A percentile compares a stretch with the other conserved stretches of the same genome.
phyloP scores from a whole-genome alignment of 768 basidiomycete genomes.

The Hypholoma sublateritium region DNA sequence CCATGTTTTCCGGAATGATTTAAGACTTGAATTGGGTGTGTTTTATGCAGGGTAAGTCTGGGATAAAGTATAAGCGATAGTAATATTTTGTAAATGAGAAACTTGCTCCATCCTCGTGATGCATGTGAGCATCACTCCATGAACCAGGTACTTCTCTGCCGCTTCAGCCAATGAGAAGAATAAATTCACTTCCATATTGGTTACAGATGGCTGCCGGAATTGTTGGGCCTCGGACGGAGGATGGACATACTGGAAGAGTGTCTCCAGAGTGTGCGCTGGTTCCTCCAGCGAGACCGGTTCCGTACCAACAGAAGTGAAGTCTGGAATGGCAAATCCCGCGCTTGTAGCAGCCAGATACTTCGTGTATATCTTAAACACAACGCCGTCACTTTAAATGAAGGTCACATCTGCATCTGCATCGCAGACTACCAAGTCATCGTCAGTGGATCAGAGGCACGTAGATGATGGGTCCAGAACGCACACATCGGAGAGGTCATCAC shows the following conservation, averaged over 20 bases:
- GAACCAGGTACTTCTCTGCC: slow-evolving; percentile 29
- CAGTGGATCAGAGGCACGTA: not conserved
- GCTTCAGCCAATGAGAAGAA: slow-evolving; percentile 25
- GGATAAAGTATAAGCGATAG: not conserved
- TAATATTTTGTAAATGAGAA: not conserved
- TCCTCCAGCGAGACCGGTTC: slow-evolving; percentile 22
- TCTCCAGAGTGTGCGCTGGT: slow-evolving; percentile 17
- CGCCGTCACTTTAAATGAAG: slow-evolving; percentile 5
- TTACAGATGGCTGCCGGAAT: slow-evolving; percentile 22
- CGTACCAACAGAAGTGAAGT: not conserved
- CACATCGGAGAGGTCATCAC: too few species aligned
- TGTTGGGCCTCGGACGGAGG: slow-evolving; percentile 18
- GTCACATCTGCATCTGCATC: not conserved
- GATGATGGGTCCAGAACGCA: not conserved
- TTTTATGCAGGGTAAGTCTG: not conserved
- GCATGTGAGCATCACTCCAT: slow-evolving; percentile 21
- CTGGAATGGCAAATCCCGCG: not conserved
- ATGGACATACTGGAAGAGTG: slow-evolving; percentile 24
- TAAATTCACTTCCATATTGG: slow-evolving; percentile 7
- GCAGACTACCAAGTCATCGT: not conserved
- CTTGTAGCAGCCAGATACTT: not conserved
- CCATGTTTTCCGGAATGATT: not conserved
- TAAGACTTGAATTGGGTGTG: not conserved
- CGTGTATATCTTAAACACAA: slow-evolving; percentile 4
- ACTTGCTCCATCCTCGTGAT: slow-evolving; percentile 16